A percentile compares a stretch with the other conserved stretches of the same genome.
Conservation (phyloP, 2,329 filamentous ascomycete genomes). For the Aspergillus oerlinghausenensis region DNA sequence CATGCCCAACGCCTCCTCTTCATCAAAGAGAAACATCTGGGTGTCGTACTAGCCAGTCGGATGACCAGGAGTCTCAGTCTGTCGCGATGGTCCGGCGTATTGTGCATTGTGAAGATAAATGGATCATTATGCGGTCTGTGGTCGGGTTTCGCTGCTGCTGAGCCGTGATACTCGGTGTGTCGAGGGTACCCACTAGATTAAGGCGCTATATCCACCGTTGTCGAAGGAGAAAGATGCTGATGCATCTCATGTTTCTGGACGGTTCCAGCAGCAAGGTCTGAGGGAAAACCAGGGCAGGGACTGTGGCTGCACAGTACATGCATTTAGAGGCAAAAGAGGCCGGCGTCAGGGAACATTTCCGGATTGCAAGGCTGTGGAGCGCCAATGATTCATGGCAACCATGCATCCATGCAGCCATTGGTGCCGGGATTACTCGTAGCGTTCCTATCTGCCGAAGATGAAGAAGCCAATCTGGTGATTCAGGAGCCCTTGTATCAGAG, state of each 20-base stretch:
- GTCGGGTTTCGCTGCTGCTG: neutral
- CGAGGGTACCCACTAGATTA: neutral
- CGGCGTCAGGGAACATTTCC: neutral
- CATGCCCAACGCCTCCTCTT: neutral
- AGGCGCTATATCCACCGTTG: neutral
- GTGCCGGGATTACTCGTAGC: neutral
- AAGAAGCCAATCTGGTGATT: slow-evolving; percentile 5
- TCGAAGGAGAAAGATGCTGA: neutral
- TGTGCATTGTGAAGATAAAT: neutral
- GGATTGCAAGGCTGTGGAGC: neutral
- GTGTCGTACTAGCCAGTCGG: neutral
- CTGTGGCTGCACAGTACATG: neutral
- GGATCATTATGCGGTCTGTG: neutral
- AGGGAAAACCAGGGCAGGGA: neutral
- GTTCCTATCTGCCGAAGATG: neutral
- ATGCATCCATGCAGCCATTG: neutral
- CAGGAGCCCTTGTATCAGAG: slow-evolving; percentile 1
- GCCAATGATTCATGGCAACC: neutral
- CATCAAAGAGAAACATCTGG: neutral
- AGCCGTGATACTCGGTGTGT: neutral
- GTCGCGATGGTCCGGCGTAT: neutral
- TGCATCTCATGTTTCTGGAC: neutral
- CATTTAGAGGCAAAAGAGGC: neutral
- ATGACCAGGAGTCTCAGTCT: neutral
- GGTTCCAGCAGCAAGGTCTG: neutral